These are phyloP conservation scores for Parasitella parasitica DNA, from an alignment of 371 early-diverging fungal species.

Conservation along the genomic window DNA sequence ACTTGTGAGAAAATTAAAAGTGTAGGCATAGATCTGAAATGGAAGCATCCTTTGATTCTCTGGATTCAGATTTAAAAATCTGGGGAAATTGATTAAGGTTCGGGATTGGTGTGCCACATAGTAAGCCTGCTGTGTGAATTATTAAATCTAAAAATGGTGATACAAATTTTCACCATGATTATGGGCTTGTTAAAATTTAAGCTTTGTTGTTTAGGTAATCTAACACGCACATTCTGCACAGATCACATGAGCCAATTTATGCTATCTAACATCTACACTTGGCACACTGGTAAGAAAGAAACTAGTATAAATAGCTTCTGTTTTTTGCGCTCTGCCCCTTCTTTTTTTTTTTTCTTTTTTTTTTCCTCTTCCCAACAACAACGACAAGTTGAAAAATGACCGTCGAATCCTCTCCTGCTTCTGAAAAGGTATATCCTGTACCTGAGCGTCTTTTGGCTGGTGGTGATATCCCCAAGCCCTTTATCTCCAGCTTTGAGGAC, in stretches of 20 bases:
- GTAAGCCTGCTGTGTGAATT: background rate
- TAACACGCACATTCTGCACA: background rate
- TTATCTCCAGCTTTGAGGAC: slow-evolving; percentile 68
- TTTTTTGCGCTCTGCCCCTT: background rate
- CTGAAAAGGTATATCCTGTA: slow-evolving; percentile 33
- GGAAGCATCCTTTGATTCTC: background rate
- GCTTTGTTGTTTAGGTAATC: background rate
- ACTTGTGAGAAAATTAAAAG: background rate
- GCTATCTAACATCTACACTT: background rate
- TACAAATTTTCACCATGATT: background rate
- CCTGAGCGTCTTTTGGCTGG: slow-evolving; percentile 50
- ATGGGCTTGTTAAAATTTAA: background rate
- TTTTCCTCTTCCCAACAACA: background rate
- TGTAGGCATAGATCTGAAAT: background rate
- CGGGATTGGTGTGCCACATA: slow-evolving; percentile 1
- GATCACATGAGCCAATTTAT: background rate
- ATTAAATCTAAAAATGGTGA: background rate
- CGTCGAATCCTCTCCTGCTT: background rate
- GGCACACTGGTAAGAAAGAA: too few relatives aligned
- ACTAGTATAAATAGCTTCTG: background rate
- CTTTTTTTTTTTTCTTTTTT: background rate
- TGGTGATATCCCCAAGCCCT: slow-evolving; percentile 60
- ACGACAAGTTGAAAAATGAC: slow-evolving; percentile 7
- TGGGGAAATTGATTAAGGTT: background rate
- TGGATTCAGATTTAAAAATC: background rate